Percentiles rank a stretch among this genome's conserved stretches.
Conservation (phyloP, 2,329 filamentous ascomycete species). For the Colletotrichum theobromicola region DNA sequence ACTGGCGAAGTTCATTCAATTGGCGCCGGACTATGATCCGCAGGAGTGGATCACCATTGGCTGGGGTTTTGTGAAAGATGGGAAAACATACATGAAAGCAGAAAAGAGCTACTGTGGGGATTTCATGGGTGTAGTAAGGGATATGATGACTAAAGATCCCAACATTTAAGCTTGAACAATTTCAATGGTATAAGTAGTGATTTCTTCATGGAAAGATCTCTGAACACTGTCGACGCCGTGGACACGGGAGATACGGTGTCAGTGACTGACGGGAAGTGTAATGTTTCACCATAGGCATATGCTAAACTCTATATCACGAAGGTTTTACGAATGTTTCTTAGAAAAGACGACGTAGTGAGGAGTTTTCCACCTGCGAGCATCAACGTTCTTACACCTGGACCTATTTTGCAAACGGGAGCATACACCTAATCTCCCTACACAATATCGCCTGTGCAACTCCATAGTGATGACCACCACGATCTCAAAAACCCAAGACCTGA, state of each 20-base stretch:
- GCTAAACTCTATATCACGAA: not conserved
- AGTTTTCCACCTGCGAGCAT: accelerated
- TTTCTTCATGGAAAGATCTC: accelerated
- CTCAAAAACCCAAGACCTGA: not conserved
- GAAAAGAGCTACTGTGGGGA: not conserved
- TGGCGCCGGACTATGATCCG: not conserved
- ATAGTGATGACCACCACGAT: not conserved
- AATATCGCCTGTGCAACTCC: not conserved
- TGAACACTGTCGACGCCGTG: accelerated
- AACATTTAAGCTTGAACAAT: not conserved
- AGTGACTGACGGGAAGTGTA: not conserved
- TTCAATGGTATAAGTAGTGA: too few relatives aligned
- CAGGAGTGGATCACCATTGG: not conserved
- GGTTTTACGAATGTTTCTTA: not conserved
- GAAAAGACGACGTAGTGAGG: not conserved
- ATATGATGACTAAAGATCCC: not conserved
- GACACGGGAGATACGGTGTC: not conserved
- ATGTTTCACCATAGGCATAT: not conserved
- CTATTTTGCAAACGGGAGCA: not conserved
- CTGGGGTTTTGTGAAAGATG: not conserved
- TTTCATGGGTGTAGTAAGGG: not conserved
- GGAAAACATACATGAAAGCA: not conserved
- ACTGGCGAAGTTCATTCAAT: not conserved
- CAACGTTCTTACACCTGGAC: not conserved
- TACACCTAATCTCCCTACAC: not conserved